Conservation (phyloP, 2,329 filamentous ascomycete species). For the Aspergillus uvarum region DNA sequence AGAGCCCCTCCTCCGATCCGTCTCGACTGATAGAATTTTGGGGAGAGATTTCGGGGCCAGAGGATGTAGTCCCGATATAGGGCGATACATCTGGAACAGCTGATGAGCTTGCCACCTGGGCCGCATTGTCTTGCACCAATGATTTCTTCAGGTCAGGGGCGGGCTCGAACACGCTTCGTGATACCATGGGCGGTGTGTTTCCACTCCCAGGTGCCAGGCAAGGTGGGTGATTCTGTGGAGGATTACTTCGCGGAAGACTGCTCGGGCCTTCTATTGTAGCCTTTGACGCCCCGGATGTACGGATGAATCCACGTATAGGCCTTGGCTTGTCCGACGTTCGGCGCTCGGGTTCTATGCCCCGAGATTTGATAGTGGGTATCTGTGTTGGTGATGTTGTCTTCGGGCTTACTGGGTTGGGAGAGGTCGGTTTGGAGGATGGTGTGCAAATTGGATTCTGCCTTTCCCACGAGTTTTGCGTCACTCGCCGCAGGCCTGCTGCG, state of each 20-base stretch:
- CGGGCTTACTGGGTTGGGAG: background rate
- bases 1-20: background rate
- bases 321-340: conserved; percentile 15
- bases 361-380: conserved; percentile 15
- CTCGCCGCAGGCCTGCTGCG: conserved; percentile 28
- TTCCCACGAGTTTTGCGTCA: conserved; percentile 22
- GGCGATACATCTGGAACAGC: conserved; percentile 6
- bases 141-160: background rate
- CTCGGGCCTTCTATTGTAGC: conserved; percentile 29
- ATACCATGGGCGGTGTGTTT: background rate
- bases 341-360: conserved; percentile 8
- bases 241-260: conserved; percentile 19
- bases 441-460: conserved; percentile 25
- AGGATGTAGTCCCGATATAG: background rate
- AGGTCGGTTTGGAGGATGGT: conserved; percentile 20
- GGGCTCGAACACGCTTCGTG: background rate
- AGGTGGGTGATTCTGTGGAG: background rate
- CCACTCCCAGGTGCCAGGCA: conserved; percentile 2
- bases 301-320: conserved; percentile 41
- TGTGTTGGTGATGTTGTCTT: conserved; percentile 11
- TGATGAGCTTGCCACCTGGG: conserved; percentile 12
- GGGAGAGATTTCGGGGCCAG: conserved; percentile 1
- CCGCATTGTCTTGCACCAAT: conserved; percentile 3
- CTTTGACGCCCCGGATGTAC: conserved; percentile 31
- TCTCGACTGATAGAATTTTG: conserved; percentile 6